Conservation (phyloP, 495 filamentous ascomycete species). For the Aspergillus sparsus region DNA sequence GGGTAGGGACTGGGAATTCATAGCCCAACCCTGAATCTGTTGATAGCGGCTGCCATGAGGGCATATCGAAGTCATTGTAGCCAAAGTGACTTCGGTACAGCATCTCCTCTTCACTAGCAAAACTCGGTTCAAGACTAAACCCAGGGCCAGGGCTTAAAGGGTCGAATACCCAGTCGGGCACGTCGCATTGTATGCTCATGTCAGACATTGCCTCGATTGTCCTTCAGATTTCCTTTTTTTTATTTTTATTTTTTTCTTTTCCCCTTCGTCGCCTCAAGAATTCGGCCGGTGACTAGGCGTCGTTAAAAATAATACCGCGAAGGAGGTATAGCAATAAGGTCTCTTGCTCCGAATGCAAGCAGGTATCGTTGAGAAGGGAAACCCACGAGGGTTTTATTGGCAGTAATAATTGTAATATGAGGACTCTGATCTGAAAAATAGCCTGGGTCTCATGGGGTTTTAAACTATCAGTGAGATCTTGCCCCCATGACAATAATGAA, state of each 20-base stretch:
- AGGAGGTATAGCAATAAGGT: background rate
- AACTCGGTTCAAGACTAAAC: constrained; percentile 9
- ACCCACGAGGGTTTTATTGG: no score
- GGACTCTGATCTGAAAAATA: background rate
- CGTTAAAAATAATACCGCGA: background rate
- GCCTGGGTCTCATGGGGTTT: constrained; percentile 2
- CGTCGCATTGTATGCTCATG: constrained; percentile 8
- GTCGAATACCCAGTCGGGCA: constrained; percentile 13
- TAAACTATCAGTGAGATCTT: background rate
- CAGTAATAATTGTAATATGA: no score
- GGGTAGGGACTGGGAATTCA: background rate
- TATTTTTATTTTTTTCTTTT: background rate
- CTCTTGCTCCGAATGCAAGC: background rate
- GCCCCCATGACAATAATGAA: background rate
- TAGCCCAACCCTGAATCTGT: background rate
- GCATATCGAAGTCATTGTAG: constrained; percentile 6
- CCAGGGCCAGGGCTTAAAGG: constrained; percentile 7
- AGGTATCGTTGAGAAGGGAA: background rate
- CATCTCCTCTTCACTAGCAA: constrained; percentile 12
- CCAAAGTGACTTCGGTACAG: constrained; percentile 15
- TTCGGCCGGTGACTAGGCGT: background rate
- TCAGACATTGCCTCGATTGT: constrained; percentile 9
- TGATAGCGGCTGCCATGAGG: constrained; percentile 3
- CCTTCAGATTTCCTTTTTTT: background rate
- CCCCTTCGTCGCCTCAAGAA: background rate